Conservation (phyloP, 176 grass and related monocot species). For the Carex parvula region DNA sequence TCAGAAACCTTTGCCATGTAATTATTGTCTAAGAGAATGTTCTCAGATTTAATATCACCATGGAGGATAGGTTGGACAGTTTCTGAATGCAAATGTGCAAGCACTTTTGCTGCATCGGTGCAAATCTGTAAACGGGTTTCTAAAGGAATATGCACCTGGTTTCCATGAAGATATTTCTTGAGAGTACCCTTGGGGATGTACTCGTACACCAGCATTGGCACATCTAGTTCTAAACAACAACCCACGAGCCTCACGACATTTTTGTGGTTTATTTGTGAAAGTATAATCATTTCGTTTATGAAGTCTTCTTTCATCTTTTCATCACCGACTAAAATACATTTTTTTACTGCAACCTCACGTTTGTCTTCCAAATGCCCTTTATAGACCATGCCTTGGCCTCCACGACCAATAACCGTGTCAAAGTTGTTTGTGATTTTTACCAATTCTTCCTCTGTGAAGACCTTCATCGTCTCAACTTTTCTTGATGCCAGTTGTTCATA, state of each 20-base stretch:
- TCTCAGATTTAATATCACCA: slow-evolving; percentile 58
- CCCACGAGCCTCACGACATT: slow-evolving; percentile 52
- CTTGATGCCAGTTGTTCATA: slow-evolving; percentile 31
- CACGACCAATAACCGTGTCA: slow-evolving; percentile 17
- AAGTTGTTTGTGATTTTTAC: slow-evolving; percentile 40
- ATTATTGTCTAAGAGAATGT: slow-evolving; percentile 48
- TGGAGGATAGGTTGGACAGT: slow-evolving; percentile 46
- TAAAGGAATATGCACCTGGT: not conserved
- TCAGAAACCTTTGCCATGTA: slow-evolving; percentile 48
- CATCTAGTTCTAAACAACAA: slow-evolving; percentile 50
- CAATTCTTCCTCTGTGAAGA: slow-evolving; percentile 39
- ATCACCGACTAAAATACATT: slow-evolving; percentile 30
- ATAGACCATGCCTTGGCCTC: slow-evolving; percentile 50
- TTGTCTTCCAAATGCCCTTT: slow-evolving; percentile 35
- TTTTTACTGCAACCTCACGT: slow-evolving; percentile 46
- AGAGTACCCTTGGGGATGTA: slow-evolving; percentile 48
- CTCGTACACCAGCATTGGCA: slow-evolving; percentile 55
- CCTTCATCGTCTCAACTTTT: slow-evolving; percentile 1
- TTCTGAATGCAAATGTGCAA: slow-evolving; percentile 45
- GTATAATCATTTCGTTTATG: slow-evolving; percentile 49
- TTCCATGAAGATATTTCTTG: slow-evolving; percentile 40
- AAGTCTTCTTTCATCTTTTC: slow-evolving; percentile 35
- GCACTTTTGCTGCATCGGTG: slow-evolving; percentile 34
- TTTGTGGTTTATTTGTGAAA: slow-evolving; percentile 62
- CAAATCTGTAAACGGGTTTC: slow-evolving; percentile 34